Evolutionary conservation across 2,329 filamentous ascomycete species (phyloP).

Genomic region (Exophiala aquamarina): DNA sequence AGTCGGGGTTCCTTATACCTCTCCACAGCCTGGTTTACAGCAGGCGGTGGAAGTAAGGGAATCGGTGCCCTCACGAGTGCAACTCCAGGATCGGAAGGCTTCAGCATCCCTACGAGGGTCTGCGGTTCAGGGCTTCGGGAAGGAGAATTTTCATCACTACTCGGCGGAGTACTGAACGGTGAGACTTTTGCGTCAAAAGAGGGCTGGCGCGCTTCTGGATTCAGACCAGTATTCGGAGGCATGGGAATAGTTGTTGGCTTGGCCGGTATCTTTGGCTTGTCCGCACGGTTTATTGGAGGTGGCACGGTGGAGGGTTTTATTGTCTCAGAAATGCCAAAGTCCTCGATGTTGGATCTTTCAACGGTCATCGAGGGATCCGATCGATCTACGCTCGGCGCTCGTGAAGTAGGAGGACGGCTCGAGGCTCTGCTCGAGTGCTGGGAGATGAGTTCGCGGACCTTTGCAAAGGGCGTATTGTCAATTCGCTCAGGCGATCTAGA

Average conservation of each 20-base stretch:
- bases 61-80: background rate
- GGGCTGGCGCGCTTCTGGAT: slow-evolving; percentile 34
- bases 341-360: background rate
- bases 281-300: slow-evolving; percentile 76
- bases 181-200: slow-evolving; percentile 58
- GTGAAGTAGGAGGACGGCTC: slow-evolving; percentile 26
- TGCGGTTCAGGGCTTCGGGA: slow-evolving; percentile 13
- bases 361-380: background rate
- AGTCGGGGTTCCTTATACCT: slow-evolving; percentile 22
- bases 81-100: background rate
- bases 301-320: slow-evolving; percentile 36
- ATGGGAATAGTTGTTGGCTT: slow-evolving; percentile 39
- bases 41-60: background rate
- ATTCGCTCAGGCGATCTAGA: slow-evolving; percentile 27
- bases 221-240: slow-evolving; percentile 20
- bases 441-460: slow-evolving; percentile 25
- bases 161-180: slow-evolving; percentile 84
- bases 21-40: background rate
- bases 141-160: slow-evolving; percentile 63
- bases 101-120: background rate
- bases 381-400: slow-evolving; percentile 14
- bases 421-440: slow-evolving; percentile 26
- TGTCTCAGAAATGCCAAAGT: background rate
- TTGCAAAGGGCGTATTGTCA: slow-evolving; percentile 23
- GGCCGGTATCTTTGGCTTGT: slow-evolving; percentile 68